These are phyloP conservation scores for Theobroma cacao DNA, from an alignment of 345 rosid species.

Conservation along the genomic window DNA sequence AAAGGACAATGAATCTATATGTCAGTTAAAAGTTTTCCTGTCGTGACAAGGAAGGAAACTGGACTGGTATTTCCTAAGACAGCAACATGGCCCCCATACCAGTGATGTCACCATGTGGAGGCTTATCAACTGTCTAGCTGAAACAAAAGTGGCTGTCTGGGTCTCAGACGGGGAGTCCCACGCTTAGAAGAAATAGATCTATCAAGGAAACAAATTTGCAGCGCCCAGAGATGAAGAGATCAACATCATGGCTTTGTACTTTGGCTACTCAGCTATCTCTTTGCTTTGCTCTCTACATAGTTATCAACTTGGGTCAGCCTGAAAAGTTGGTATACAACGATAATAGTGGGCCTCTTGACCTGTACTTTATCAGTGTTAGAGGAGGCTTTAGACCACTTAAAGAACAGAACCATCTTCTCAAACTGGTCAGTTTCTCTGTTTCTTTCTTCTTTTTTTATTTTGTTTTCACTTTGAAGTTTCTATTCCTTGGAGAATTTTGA, in stretches of 20 bases:
- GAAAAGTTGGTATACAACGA: constrained; percentile 26
- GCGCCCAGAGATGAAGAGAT: constrained; percentile 39
- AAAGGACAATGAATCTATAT: too few relatives aligned
- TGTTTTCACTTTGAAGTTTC: background rate
- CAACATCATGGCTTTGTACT: constrained; percentile 54
- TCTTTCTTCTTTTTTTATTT: background rate
- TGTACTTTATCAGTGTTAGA: constrained; percentile 59
- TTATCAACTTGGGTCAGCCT: constrained; percentile 59
- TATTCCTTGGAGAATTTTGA: background rate
- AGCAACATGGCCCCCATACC: background rate
- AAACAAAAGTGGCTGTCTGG: background rate
- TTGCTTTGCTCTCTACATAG: constrained; percentile 51
- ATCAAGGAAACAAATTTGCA: background rate
- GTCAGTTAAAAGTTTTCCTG: too few relatives aligned
- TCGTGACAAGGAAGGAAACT: background rate
- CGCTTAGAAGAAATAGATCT: background rate
- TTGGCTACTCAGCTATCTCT: constrained; percentile 53
- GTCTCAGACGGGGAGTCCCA: background rate
- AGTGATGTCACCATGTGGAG: background rate
- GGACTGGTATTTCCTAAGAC: background rate
- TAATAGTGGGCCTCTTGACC: constrained; percentile 28
- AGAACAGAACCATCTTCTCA: constrained; percentile 58
- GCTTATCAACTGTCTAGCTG: background rate
- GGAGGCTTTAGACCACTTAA: constrained; percentile 52
- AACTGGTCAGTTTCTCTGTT: constrained; percentile 41